phyloP scores from a whole-genome alignment of 2,329 filamentous ascomycete species.

The Aspergillus unguis region DNA sequence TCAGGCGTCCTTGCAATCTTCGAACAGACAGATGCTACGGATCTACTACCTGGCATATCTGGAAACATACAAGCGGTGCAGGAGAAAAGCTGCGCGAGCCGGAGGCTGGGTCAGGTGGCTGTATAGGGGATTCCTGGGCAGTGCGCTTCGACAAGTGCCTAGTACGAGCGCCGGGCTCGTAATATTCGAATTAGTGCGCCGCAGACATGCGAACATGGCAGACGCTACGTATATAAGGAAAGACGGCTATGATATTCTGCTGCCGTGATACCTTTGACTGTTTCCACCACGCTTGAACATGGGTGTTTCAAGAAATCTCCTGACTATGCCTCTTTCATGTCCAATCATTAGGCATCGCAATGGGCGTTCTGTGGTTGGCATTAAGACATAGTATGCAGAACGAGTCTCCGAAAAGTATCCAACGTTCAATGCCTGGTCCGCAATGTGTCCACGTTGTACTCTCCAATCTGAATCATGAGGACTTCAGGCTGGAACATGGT shows the following conservation, averaged over 20 bases:
- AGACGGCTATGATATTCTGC: slow-evolving; percentile 60
- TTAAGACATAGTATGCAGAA: not conserved
- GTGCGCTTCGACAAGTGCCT: slow-evolving; percentile 58
- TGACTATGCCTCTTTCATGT: not conserved
- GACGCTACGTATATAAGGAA: slow-evolving; percentile 55
- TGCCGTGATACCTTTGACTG: slow-evolving; percentile 38
- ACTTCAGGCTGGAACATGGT: too few relatives aligned
- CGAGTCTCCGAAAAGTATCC: not conserved
- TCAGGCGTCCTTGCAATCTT: slow-evolving; percentile 44
- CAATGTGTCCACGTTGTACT: too few relatives aligned
- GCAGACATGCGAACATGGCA: slow-evolving; percentile 56
- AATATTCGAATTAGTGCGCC: slow-evolving; percentile 61
- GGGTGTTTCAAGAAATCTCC: not conserved
- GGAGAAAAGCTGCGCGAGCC: slow-evolving; percentile 47
- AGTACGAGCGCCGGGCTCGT: slow-evolving; percentile 63
- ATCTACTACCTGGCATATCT: slow-evolving; percentile 60
- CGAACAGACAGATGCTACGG: slow-evolving; percentile 44
- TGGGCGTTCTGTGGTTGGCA: not conserved
- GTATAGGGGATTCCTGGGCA: slow-evolving; percentile 55
- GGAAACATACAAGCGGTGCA: slow-evolving; percentile 57
- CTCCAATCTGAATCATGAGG: too few relatives aligned
- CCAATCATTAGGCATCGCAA: not conserved
- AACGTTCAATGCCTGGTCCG: too few relatives aligned
- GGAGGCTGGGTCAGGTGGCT: slow-evolving; percentile 57
- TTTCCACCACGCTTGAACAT: not conserved